Evolutionary conservation across 257 asterid species (phyloP).

Genomic region (Capsicum baccatum): DNA sequence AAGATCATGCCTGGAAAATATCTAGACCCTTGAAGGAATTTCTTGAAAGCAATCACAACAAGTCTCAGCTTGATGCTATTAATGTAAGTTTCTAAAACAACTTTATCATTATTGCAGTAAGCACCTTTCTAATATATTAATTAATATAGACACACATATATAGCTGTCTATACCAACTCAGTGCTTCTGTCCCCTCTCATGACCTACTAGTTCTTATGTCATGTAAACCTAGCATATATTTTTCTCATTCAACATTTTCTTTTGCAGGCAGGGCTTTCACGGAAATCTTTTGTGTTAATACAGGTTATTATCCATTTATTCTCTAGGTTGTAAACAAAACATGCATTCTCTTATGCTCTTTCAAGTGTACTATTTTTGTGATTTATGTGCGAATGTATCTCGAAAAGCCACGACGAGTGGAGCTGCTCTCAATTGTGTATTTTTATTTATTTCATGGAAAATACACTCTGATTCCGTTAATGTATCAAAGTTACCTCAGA

Average conservation of each 20-base stretch:
- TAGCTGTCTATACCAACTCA: background rate
- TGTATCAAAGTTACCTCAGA: background rate
- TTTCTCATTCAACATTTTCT: constrained; percentile 33
- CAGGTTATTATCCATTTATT: constrained; percentile 64
- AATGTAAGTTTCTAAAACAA: constrained; percentile 61
- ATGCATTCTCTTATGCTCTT: background rate
- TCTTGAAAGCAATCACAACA: constrained; percentile 75
- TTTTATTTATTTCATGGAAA: background rate
- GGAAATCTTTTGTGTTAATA: constrained; percentile 76
- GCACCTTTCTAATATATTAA: constrained; percentile 12
- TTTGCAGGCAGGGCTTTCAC: constrained; percentile 95
- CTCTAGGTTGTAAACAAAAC: constrained; percentile 11
- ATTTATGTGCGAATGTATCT: background rate
- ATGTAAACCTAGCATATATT: constrained; percentile 12
- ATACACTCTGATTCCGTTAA: constrained; percentile 15
- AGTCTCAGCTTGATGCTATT: constrained; percentile 87
- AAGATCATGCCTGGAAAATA: constrained; percentile 90
- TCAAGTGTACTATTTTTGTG: constrained; percentile 20
- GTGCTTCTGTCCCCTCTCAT: background rate
- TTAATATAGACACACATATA: background rate
- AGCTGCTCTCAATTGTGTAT: background rate
- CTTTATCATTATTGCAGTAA: constrained; percentile 25
- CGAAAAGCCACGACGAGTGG: background rate
- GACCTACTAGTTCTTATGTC: constrained; percentile 15
- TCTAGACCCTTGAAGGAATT: constrained; percentile 68